phyloP scores from a whole-genome alignment of 768 basidiomycete genomes.

The Steccherinum ochraceum region DNA sequence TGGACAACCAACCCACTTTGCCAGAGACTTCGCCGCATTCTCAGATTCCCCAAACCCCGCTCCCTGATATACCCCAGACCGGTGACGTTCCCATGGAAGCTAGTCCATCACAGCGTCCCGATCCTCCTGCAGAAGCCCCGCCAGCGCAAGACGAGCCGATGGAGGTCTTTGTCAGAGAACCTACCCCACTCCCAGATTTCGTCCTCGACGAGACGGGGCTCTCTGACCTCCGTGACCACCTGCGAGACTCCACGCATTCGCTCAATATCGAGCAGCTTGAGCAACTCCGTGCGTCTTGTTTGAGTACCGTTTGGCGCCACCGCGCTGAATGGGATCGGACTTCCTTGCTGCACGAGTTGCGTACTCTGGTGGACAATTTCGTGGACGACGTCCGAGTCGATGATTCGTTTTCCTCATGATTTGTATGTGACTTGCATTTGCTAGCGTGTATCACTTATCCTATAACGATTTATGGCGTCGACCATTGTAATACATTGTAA shows the following conservation, averaged over 20 bases:
- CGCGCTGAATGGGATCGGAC: slow-evolving; percentile 81
- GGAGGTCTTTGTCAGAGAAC: slow-evolving; percentile 50
- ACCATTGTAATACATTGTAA: not conserved
- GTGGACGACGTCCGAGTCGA: slow-evolving; percentile 46
- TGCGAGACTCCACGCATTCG: slow-evolving; percentile 47
- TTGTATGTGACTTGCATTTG: too few species aligned
- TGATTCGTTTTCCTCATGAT: not conserved
- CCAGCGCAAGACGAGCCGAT: slow-evolving; percentile 29
- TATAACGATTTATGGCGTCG: not conserved
- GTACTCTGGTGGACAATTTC: slow-evolving; percentile 54
- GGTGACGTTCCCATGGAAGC: not conserved
- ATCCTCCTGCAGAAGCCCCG: slow-evolving; percentile 2
- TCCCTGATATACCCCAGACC: not conserved
- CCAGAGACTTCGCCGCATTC: not conserved
- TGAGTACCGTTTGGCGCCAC: slow-evolving; percentile 77
- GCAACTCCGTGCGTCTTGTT: slow-evolving; percentile 81
- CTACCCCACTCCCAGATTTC: slow-evolving; percentile 77
- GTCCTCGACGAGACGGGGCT: slow-evolving; percentile 49
- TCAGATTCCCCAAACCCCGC: not conserved
- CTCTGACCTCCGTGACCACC: slow-evolving; percentile 36
- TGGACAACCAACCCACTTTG: not conserved
- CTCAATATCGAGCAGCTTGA: slow-evolving; percentile 89
- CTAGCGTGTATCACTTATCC: not conserved
- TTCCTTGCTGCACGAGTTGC: slow-evolving; percentile 52
- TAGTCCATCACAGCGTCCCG: not conserved